Percentiles rank a stretch among this genome's conserved stretches.
phyloP scores from a whole-genome alignment of 192 early-diverging fungal genomes.

The Linnemannia hyalina region DNA sequence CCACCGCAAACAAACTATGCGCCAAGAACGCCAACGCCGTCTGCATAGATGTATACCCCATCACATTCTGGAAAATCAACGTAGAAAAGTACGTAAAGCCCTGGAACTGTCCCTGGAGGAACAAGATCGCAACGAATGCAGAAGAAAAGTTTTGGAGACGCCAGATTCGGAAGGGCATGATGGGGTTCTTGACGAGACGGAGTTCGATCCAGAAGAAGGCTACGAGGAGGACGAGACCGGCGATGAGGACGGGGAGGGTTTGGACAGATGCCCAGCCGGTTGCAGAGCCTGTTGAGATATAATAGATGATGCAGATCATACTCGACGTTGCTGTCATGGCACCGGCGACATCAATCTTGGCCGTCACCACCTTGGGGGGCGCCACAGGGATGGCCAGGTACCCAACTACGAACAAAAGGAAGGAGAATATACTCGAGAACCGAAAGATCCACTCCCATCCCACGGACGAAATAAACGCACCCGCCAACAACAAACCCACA shows the following conservation, averaged over 20 bases:
- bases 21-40: slow-evolving; percentile 61
- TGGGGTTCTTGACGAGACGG: slow-evolving; percentile 37
- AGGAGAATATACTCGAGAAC: slow-evolving; percentile 54
- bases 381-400: slow-evolving; percentile 25
- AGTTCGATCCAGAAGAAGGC: slow-evolving; percentile 55
- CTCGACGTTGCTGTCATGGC: slow-evolving; percentile 42
- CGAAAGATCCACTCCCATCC: slow-evolving; percentile 58
- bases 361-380: neutral
- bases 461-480: slow-evolving; percentile 36
- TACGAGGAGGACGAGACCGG: slow-evolving; percentile 52
- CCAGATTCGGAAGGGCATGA: slow-evolving; percentile 63
- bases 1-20: slow-evolving; percentile 49
- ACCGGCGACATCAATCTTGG: slow-evolving; percentile 44
- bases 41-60: slow-evolving; percentile 56
- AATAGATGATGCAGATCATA: slow-evolving; percentile 56
- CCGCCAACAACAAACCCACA: slow-evolving; percentile 51
- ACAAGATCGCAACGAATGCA: slow-evolving; percentile 58
- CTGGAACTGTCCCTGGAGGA: slow-evolving; percentile 55
- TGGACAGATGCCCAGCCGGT: slow-evolving; percentile 49
- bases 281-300: slow-evolving; percentile 41
- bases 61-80: slow-evolving; percentile 62
- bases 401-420: slow-evolving; percentile 38
- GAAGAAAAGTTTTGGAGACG: slow-evolving; percentile 60
- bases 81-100: slow-evolving; percentile 59
- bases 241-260: slow-evolving; percentile 41